These are phyloP conservation scores for Stylosanthes scabra DNA, from an alignment of 331 rosid species.

Conservation along the genomic window DNA sequence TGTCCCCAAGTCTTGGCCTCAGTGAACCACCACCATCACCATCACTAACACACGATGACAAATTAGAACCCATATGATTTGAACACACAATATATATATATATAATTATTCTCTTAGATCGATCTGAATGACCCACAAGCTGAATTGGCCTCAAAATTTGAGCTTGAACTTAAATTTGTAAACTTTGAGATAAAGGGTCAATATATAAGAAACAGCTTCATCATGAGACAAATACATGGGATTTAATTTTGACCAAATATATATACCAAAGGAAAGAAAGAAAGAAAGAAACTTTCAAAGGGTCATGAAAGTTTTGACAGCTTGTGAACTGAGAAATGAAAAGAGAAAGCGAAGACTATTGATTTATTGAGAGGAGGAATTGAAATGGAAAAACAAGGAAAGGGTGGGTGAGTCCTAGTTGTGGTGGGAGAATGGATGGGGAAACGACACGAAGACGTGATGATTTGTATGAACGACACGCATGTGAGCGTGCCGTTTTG, in stretches of 20 bases:
- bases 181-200: constrained; percentile 57
- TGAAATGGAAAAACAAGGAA: not conserved
- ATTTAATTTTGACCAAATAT: not conserved
- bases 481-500: constrained; percentile 6
- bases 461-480: too few relatives aligned
- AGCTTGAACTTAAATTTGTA: constrained; percentile 69
- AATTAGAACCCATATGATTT: constrained; percentile 65
- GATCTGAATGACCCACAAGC: constrained; percentile 33
- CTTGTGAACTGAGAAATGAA: not conserved
- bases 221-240: constrained; percentile 57
- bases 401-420: not conserved
- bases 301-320: not conserved
- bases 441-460: too few relatives aligned
- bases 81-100: not conserved
- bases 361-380: not conserved
- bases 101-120: not conserved
- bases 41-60: constrained; percentile 57
- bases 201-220: constrained; percentile 45
- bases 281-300: too few relatives aligned
- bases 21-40: constrained; percentile 49
- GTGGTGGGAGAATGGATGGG: constrained; percentile 7
- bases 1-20: constrained; percentile 68
- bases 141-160: constrained; percentile 40
- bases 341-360: not conserved
- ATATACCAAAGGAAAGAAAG: too few relatives aligned